Base-by-base conservation (phyloP, 2,329 filamentous ascomycete genomes). In the Aureobasidium sp. region DNA sequence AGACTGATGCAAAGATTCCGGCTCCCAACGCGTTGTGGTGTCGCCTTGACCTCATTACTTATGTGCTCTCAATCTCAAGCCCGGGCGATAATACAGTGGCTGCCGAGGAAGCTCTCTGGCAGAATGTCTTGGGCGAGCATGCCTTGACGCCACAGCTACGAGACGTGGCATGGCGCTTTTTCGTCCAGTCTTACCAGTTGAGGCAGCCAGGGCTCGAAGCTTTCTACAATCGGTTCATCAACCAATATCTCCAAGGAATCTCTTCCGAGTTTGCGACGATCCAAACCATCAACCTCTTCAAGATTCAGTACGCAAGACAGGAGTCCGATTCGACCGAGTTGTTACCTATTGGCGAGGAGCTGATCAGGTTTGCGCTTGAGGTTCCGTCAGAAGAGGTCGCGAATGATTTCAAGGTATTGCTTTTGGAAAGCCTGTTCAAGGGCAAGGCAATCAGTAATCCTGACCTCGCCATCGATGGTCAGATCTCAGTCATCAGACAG, bases 81-180 rank as follows among this genome's bases (percentile, higher is more conserved):
- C 42, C 49, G 11, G 12, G 3, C 2, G 31, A 14, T 5, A 14
- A 20, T 31, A 41, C 11, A n/a, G 49, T 2, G 59, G 17, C 36
- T 11, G 25, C 89, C 4, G 86, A 87, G 17, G 76, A 79, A 45
- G 78, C 78, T 14, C 79, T 96, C 1, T 96, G 90, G 90, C 79
- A 87, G 62, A 78, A 87, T 42, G 78, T 94, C 29, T 84, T 96
- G 52, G 88, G 90, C 14, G 78, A 81, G 5, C 75, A 79, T 42
- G 84, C 86, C 3, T 75, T 85, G 4, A 84, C 82, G 27, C 75
- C 80, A 3, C 79, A 82, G 9, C 85, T 89, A 64, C 81, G 89
- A 61, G 81, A 84, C 63, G 76, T 80, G 15, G 87, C 86, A 0
- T 96, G 91, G 91, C 77, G 82, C 29, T 82, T 87, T 62, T 74